These are phyloP conservation scores for Lasiosphaeria hispida DNA, from an alignment of 495 filamentous ascomycete genomes.

Conservation along the genomic window DNA sequence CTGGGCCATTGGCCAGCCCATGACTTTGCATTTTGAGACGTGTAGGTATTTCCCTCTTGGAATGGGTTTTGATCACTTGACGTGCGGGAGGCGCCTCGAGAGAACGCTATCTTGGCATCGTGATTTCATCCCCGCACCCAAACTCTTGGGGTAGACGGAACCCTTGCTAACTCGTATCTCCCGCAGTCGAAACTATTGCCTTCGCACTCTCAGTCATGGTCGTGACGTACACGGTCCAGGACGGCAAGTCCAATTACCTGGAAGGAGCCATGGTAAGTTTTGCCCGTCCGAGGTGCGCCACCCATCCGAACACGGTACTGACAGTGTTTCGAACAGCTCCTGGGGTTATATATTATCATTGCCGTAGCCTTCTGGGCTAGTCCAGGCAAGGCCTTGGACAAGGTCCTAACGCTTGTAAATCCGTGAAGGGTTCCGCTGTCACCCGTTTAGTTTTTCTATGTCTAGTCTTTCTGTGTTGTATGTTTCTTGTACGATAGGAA, in stretches of 20 bases:
- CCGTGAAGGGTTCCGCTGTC: too few species aligned
- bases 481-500: background rate
- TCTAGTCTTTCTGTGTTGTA: background rate
- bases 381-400: conserved; percentile 58
- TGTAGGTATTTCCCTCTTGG: conserved; percentile 32
- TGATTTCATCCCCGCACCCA: background rate
- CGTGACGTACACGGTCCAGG: conserved; percentile 88
- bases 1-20: conserved; percentile 74
- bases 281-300: conserved; percentile 29
- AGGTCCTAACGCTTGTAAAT: background rate
- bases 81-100: background rate
- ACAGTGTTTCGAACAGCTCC: conserved; percentile 32
- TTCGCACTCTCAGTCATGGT: conserved; percentile 88
- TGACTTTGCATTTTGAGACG: conserved; percentile 87
- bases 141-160: background rate
- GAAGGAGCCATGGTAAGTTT: conserved; percentile 79
- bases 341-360: conserved; percentile 72
- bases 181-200: conserved; percentile 80
- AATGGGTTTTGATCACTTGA: background rate
- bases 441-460: background rate
- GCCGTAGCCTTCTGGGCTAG: conserved; percentile 88
- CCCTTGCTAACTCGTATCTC: background rate
- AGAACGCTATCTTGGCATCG: background rate
- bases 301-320: background rate
- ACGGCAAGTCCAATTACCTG: conserved; percentile 93